phyloP scores from a whole-genome alignment of 441 rosid species.

The Arabidopsis hybrid region DNA sequence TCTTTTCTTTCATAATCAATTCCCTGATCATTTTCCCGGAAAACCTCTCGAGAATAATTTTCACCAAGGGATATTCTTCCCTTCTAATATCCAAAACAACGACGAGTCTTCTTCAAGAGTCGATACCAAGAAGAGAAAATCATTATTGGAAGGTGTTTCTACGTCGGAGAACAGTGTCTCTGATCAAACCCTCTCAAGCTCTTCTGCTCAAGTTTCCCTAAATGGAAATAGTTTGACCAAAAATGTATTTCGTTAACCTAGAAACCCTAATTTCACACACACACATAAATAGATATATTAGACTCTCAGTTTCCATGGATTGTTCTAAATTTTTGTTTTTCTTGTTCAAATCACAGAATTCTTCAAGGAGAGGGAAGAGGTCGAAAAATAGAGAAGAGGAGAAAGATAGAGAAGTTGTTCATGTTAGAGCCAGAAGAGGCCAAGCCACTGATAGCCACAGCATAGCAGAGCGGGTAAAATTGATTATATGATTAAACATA shows the following conservation, averaged over 20 bases:
- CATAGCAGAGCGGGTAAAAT: conserved; percentile 68
- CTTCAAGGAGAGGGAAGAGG: conserved; percentile 61
- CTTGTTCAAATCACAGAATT: conserved; percentile 31
- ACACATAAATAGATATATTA: neutral
- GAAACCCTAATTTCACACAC: conserved; percentile 30
- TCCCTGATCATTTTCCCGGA: conserved; percentile 27
- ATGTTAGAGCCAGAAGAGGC: conserved; percentile 78
- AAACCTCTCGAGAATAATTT: conserved; percentile 25
- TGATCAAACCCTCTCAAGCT: conserved; percentile 36
- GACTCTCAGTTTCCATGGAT: neutral
- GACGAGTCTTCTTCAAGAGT: conserved; percentile 28
- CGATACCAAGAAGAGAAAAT: conserved; percentile 43
- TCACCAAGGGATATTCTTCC: conserved; percentile 26
- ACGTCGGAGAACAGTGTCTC: conserved; percentile 47
- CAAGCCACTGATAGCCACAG: conserved; percentile 81
- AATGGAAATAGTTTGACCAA: conserved; percentile 32
- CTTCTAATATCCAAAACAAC: conserved; percentile 27
- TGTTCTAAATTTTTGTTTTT: neutral
- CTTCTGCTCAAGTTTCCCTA: conserved; percentile 38
- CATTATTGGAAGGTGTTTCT: conserved; percentile 21
- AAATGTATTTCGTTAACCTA: conserved; percentile 21
- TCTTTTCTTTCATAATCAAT: conserved; percentile 32
- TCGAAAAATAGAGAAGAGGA: conserved; percentile 51
- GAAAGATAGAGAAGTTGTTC: conserved; percentile 63
- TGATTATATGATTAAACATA: neutral